These are phyloP conservation scores for Populus hybrid DNA, from an alignment of 441 rosid species.

Conservation along the genomic window DNA sequence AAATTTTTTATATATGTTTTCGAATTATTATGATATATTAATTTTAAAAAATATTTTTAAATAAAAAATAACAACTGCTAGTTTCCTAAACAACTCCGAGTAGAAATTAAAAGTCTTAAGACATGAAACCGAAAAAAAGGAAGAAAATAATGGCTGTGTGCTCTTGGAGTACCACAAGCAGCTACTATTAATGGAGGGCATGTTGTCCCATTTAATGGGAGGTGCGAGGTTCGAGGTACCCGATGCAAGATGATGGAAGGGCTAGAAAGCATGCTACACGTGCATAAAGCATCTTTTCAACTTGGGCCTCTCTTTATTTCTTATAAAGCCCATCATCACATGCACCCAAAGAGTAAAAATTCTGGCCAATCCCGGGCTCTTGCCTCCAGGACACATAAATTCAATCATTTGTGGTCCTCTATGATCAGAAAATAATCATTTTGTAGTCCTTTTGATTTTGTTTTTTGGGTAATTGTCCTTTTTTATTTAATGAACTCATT, in stretches of 20 bases:
- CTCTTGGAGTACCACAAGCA: too few species aligned
- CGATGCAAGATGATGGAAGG: not conserved
- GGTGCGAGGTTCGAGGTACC: constrained; percentile 15
- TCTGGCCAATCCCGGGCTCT: too few species aligned
- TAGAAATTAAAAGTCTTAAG: too few species aligned
- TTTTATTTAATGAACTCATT: not conserved
- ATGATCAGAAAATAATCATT: not conserved
- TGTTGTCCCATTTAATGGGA: constrained; percentile 15
- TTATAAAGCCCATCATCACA: not conserved
- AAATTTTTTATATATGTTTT: too few species aligned
- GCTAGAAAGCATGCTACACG: constrained; percentile 5
- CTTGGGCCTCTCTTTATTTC: not conserved
- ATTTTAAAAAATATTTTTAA: too few species aligned
- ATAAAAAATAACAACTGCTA: too few species aligned
- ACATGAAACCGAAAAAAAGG: too few species aligned
- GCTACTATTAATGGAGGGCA: constrained; percentile 5
- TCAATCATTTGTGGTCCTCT: not conserved
- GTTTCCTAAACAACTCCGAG: too few species aligned
- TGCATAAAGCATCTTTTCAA: not conserved
- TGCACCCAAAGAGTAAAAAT: too few species aligned
- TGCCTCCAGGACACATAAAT: not conserved
- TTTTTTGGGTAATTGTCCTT: not conserved
- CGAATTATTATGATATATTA: too few species aligned
- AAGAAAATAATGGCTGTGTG: too few species aligned
- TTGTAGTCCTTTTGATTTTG: not conserved